A percentile compares a stretch with the other conserved stretches of the same genome.
Evolutionary conservation across 2,329 filamentous ascomycete genomes (phyloP).

Genomic region (Sporothrix curviconia): DNA sequence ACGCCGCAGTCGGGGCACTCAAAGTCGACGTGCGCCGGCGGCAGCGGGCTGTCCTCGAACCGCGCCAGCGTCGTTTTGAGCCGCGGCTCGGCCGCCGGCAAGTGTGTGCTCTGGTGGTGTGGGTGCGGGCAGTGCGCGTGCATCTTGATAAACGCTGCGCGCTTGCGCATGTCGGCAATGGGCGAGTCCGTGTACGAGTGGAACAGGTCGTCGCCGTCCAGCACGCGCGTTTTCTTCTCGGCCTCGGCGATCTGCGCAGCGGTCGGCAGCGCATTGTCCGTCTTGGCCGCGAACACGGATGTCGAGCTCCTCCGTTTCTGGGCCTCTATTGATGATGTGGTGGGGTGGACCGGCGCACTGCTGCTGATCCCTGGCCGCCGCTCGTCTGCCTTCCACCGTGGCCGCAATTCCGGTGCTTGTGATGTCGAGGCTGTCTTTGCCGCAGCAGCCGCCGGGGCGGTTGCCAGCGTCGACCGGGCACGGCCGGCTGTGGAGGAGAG

Average conservation of each 20-base stretch:
- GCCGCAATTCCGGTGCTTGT: neutral
- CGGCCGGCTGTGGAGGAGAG: neutral
- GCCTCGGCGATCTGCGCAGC: constrained; percentile 17
- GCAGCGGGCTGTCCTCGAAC: constrained; percentile 36
- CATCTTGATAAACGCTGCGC: constrained; percentile 85
- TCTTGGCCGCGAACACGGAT: constrained; percentile 11
- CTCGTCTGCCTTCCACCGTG: neutral
- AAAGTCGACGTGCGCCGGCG: constrained; percentile 79
- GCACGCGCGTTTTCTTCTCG: constrained; percentile 25
- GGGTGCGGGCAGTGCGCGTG: constrained; percentile 93
- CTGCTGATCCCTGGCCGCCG: neutral
- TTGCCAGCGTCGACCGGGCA: neutral
- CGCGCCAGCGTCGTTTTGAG: constrained; percentile 18
- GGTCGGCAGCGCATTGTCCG: neutral
- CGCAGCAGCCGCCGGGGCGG: neutral
- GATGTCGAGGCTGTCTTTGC: neutral
- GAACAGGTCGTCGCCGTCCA: constrained; percentile 78
- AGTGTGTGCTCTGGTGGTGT: constrained; percentile 68
- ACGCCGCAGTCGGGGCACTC: constrained; percentile 96
- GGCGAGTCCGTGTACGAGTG: constrained; percentile 87
- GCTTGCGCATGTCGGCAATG: constrained; percentile 75
- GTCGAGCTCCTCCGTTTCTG: constrained; percentile 12
- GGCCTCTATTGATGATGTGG: neutral
- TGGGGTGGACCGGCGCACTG: neutral
- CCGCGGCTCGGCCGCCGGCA: constrained; percentile 26